A percentile compares a stretch with the other conserved stretches of the same genome.
Conservation (phyloP, 768 basidiomycete species). For the Cystoderma amianthinum region DNA sequence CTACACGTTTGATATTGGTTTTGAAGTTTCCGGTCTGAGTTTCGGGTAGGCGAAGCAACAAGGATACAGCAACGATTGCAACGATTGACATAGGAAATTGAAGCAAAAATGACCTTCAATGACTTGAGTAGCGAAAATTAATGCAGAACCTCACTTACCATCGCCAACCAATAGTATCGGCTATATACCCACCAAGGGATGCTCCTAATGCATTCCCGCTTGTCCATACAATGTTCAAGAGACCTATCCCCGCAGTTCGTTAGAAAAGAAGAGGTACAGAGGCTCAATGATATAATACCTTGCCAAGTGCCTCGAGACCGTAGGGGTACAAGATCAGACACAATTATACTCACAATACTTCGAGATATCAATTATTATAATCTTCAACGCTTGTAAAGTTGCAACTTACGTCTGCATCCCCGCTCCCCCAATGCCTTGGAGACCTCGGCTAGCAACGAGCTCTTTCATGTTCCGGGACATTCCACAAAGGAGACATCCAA, state of each 20-base stretch:
- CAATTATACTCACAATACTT: constrained; percentile 56
- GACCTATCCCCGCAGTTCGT: constrained; percentile 21
- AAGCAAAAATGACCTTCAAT: constrained; percentile 46
- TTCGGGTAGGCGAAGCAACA: constrained; percentile 49
- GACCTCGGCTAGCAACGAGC: constrained; percentile 43
- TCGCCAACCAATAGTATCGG: constrained; percentile 63
- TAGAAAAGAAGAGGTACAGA: neutral
- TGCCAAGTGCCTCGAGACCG: constrained; percentile 65
- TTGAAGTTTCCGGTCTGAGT: constrained; percentile 30
- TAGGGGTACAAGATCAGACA: constrained; percentile 60
- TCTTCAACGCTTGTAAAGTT: too few relatives aligned
- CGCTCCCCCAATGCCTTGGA: constrained; percentile 56
- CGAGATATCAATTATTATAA: neutral
- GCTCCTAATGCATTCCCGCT: constrained; percentile 53
- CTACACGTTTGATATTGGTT: constrained; percentile 51
- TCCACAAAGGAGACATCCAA: constrained; percentile 49
- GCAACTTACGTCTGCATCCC: constrained; percentile 60
- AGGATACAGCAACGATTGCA: constrained; percentile 45
- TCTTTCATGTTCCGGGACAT: constrained; percentile 46
- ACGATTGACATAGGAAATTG: constrained; percentile 52
- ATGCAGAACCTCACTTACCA: constrained; percentile 34
- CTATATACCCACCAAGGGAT: constrained; percentile 55
- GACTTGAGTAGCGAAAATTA: too few relatives aligned
- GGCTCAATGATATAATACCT: constrained; percentile 23
- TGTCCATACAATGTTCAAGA: constrained; percentile 56